Conservation (phyloP, 2,329 filamentous ascomycete species). For the Aspergillus sp. region DNA sequence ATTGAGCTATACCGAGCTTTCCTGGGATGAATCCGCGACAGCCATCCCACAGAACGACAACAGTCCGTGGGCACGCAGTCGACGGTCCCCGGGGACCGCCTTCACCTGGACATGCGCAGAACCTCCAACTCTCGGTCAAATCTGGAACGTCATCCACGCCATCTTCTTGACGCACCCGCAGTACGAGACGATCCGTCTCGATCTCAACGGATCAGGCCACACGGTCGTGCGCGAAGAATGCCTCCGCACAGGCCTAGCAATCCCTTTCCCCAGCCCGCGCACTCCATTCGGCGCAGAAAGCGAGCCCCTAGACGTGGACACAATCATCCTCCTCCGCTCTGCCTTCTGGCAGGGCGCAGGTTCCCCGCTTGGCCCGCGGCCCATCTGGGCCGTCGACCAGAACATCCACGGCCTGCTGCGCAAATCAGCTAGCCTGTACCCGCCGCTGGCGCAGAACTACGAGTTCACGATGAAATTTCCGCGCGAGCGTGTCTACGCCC, state of each 20-base stretch:
- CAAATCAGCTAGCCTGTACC: constrained; percentile 25
- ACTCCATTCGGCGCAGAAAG: constrained; percentile 20
- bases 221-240: constrained; percentile 45
- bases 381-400: constrained; percentile 59
- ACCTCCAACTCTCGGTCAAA: constrained; percentile 34
- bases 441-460: constrained; percentile 37
- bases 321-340: constrained; percentile 50
- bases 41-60: constrained; percentile 35
- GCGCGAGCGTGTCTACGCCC: constrained; percentile 54
- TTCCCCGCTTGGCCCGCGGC: constrained; percentile 64
- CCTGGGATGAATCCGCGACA: constrained; percentile 21
- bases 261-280: constrained; percentile 22
- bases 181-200: constrained; percentile 35
- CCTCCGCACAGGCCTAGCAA: constrained; percentile 30
- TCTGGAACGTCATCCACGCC: constrained; percentile 42
- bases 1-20: constrained; percentile 39
- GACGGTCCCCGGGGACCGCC: constrained; percentile 29
- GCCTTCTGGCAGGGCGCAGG: constrained; percentile 71
- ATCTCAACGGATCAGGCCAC: constrained; percentile 28
- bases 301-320: constrained; percentile 22
- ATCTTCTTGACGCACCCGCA: constrained; percentile 30
- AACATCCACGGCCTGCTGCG: constrained; percentile 27
- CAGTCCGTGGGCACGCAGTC: constrained; percentile 37
- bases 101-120: constrained; percentile 31
- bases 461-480: constrained; percentile 45